Percentiles rank a stretch among this genome's conserved stretches.
phyloP scores from a whole-genome alignment of 2,329 filamentous ascomycete species.

The Blastomyces gilchristii region DNA sequence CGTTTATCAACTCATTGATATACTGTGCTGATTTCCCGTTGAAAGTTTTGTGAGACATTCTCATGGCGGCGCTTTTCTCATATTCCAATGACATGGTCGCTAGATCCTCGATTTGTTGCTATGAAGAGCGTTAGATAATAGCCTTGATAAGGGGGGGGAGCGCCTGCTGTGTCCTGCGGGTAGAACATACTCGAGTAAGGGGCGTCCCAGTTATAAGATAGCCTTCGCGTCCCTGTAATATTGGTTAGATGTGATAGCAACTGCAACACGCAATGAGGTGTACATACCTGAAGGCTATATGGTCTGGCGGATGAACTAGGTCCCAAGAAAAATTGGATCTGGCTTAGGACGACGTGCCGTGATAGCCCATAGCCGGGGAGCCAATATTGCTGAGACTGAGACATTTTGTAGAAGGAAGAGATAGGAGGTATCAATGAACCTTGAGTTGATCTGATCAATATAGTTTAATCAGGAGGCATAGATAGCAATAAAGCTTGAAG shows the following conservation, averaged over 20 bases:
- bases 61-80: constrained; percentile 38
- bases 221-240: constrained; percentile 37
- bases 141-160: constrained; percentile 1
- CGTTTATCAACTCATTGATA: constrained; percentile 36
- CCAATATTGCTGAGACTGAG: constrained; percentile 37
- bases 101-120: constrained; percentile 44
- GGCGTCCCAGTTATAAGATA: constrained; percentile 39
- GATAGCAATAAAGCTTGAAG: not conserved
- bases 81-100: constrained; percentile 39
- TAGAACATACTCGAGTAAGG: constrained; percentile 34
- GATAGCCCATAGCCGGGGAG: constrained; percentile 41
- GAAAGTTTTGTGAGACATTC: constrained; percentile 27
- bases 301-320: constrained; percentile 39
- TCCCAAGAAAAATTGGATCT: constrained; percentile 41
- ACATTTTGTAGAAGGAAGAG: constrained; percentile 21
- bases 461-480: not conserved
- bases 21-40: constrained; percentile 27
- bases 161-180: constrained; percentile 10
- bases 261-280: constrained; percentile 7
- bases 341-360: constrained; percentile 39
- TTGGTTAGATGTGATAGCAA: constrained; percentile 18
- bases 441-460: not conserved
- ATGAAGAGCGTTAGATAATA: constrained; percentile 11
- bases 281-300: constrained; percentile 38
- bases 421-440: constrained; percentile 9